These are phyloP conservation scores for Houttuynia cordata DNA, from an alignment of 164 flowering plant genomes.

Conservation along the genomic window DNA sequence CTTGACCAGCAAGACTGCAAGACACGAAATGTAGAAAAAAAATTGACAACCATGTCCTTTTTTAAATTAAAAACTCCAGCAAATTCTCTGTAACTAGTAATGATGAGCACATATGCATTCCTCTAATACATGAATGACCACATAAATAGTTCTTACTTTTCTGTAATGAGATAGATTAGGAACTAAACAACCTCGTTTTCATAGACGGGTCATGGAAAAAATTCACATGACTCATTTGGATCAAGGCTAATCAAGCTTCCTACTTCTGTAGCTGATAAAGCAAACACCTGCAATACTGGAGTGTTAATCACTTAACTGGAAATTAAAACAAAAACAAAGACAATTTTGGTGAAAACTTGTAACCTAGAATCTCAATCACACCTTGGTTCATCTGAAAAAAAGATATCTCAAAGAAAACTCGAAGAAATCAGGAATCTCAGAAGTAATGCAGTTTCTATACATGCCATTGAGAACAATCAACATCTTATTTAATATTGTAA, in stretches of 20 bases:
- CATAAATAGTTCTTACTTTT: background rate
- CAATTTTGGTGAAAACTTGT: no score
- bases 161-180: background rate
- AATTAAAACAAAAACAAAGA: background rate
- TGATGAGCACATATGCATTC: background rate
- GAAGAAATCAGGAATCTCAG: no score
- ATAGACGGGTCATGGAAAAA: conserved; percentile 90
- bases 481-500: no score
- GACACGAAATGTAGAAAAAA: conserved; percentile 3
- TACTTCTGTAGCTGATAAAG: conserved; percentile 71
- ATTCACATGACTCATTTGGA: conserved; percentile 59
- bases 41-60: no score
- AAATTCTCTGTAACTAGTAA: no score
- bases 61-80: no score
- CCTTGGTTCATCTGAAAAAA: no score
- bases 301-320: conserved; percentile 4
- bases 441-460: no score
- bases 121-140: background rate
- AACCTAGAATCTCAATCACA: no score
- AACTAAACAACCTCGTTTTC: conserved; percentile 40
- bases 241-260: conserved; percentile 74
- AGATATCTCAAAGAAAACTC: no score
- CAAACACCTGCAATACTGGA: conserved; percentile 43
- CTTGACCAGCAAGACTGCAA: conserved; percentile 82
- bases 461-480: no score